A percentile compares a stretch with the other conserved stretches of the same genome.
These are phyloP conservation scores for Podospora pseudoanserina DNA, from an alignment of 495 filamentous ascomycete genomes.

Conservation along the genomic window DNA sequence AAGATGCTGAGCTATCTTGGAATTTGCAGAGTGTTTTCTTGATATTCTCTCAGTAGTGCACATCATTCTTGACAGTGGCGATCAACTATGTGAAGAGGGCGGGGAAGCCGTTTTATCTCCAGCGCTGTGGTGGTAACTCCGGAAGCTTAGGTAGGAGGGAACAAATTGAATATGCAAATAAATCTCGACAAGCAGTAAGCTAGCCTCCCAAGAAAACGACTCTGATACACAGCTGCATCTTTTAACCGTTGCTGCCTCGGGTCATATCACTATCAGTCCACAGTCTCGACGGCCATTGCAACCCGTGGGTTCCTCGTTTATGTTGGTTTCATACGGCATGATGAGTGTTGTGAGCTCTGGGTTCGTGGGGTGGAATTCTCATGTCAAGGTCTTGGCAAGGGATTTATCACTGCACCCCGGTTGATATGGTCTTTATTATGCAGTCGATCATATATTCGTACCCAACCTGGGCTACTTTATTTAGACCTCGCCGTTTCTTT, in stretches of 20 bases:
- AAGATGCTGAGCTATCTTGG: no score
- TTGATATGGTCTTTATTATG: not conserved
- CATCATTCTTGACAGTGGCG: no score
- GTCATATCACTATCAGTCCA: not conserved
- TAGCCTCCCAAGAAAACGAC: not conserved
- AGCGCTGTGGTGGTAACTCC: not conserved
- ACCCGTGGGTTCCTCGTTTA: no score
- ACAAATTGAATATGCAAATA: not conserved
- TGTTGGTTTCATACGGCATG: no score
- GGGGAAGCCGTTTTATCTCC: not conserved
- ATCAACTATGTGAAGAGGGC: not conserved
- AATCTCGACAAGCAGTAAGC: not conserved
- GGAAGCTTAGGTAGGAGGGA: not conserved
- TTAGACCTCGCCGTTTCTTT: conserved; percentile 5
- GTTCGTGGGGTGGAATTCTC: not conserved
- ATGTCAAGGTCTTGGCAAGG: not conserved
- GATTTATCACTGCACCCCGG: not conserved
- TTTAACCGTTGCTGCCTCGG: not conserved
- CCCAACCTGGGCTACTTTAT: conserved; percentile 10
- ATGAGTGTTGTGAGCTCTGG: not conserved
- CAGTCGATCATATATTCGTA: not conserved
- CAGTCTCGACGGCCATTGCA: no score
- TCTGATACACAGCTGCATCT: not conserved
- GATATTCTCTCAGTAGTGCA: not conserved
- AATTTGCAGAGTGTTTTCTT: conserved; percentile 1